Evolutionary conservation across 2,329 filamentous ascomycete species (phyloP), one percentile per base, ranked within the genome.

Genomic region (Diaporthe vexans): DNA sequence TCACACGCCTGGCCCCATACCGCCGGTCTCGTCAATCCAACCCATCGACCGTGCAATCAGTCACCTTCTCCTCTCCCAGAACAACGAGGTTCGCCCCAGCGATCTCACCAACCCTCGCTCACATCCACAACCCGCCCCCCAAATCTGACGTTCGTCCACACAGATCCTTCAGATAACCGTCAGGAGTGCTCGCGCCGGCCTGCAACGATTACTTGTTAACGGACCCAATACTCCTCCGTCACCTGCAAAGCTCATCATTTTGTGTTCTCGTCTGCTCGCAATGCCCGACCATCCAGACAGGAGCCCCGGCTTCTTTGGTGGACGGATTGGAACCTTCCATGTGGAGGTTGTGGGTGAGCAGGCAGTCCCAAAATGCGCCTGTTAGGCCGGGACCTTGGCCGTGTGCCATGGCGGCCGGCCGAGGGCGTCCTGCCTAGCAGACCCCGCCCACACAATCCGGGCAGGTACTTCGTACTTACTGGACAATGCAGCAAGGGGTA

Each of bases 401-500:
- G n/a, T 40, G n/a, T 35, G 63, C 63, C 4, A 15, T 29, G 21
- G 15, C 63, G 13, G 33, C 33, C n/a, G 21, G 63, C 1, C 33
- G n/a, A 40, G n/a, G 21, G 46, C 21, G 63, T 68, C 33, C 63
- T 33, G 63, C 63, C 63, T 68, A 68, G 63, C 63, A 68, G 63
- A 68, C 63, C 63, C 63, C 63, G 63, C 63, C 63, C 48, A 54
- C 29, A 54, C 37, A 37, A 51, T 35, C 17, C 19, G 24, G 24
- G 10, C 57, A 71, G 37, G 69, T 19, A 61, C 43, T 19, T 13
- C 26, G 69, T 19, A 61, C 43, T 19, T 13, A 52, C 33, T 54
- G 63, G 21, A 26, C 63, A 54, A 68, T 68, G 63, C 63, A 54
- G 63, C 63, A 54, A 54, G 52, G 63, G 63, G 70, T 63, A 72